Base-by-base conservation (phyloP, 345 rosid species). In the Populus tremula region DNA sequence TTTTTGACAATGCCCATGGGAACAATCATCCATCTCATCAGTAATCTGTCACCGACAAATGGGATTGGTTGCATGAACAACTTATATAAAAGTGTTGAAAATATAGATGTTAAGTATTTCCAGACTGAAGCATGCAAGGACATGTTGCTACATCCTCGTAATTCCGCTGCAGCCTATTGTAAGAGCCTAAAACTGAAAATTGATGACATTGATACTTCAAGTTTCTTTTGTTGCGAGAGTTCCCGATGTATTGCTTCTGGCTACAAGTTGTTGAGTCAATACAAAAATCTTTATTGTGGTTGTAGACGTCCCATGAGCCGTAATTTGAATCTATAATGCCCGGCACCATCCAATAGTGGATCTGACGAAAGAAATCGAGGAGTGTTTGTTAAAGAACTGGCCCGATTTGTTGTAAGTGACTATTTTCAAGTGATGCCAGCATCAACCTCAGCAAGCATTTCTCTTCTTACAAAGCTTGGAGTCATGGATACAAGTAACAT, bases 1-100 rank as follows among this genome's bases (percentile, higher is more conserved):
- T 84, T 81, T 64, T 67, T 81, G 56, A 79, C 87, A 61, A 54
- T 73, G 74, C 81, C 87, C 0, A 70, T 76, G 73, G 83, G 79
- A 76, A 61, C 77, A 17, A 61, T 74, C 39, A 17, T 77, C 33
- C 67, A 49, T 54, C 79, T 71, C 6, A n/a, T 50, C 3, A 18
- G 49, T 12, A 67, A 17, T 21, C 25, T 13, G 1, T 33, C 36
- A 17, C 62, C 54, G 17, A 7, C 6, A 16, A 4, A 29, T 7
- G 16, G 39, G 27, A 39, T 79, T 50, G 80, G 80, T 18, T 61
- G 82, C 61, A 23, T 77, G 49, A 33, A 68, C 36, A 76, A 76
- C 67, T 36, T 76, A 39, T 54, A 67, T 38, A 5, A 27, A 36
- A 76, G 73, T 53, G 73, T 76, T 50, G 67, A 76, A 67, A 68